Conservation (phyloP, 306 rosid genomes). For the Vicia faba region DNA sequence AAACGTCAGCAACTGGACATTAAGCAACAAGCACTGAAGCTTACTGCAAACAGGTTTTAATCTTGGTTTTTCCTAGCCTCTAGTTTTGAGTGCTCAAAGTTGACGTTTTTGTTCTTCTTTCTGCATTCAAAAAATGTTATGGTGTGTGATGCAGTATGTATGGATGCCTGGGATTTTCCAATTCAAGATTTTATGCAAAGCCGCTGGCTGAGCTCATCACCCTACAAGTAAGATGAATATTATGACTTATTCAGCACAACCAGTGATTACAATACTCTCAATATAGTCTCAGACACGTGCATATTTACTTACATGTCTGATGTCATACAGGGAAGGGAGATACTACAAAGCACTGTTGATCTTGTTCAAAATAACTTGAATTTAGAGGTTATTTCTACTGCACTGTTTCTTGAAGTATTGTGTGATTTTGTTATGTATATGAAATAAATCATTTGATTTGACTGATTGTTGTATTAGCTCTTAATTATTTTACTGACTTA, state of each 20-base stretch:
- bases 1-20: conserved; percentile 86
- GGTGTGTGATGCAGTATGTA: conserved; percentile 78
- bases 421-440: conserved; percentile 14
- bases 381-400: conserved; percentile 71
- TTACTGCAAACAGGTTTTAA: conserved; percentile 90
- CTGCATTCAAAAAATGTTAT: conserved; percentile 14
- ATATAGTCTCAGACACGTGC: conserved; percentile 19
- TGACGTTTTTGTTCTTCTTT: conserved; percentile 28
- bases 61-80: conserved; percentile 16
- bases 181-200: conserved; percentile 96
- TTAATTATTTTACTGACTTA: conserved; percentile 39
- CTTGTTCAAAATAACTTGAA: conserved; percentile 89
- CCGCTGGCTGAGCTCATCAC: conserved; percentile 95
- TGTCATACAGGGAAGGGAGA: conserved; percentile 89
- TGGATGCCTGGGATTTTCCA: conserved; percentile 96
- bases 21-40: conserved; percentile 97
- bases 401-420: conserved; percentile 36
- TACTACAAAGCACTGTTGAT: conserved; percentile 93
- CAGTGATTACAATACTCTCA: conserved; percentile 10
- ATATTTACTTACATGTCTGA: conserved; percentile 36
- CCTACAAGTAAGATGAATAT: conserved; percentile 64
- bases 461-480: conserved; percentile 33
- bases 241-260: conserved; percentile 28
- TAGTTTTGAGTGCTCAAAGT: conserved; percentile 22
- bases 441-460: conserved; percentile 16